phyloP scores from a whole-genome alignment of 2,329 filamentous ascomycete genomes.

The Cercospora nicotianae region DNA sequence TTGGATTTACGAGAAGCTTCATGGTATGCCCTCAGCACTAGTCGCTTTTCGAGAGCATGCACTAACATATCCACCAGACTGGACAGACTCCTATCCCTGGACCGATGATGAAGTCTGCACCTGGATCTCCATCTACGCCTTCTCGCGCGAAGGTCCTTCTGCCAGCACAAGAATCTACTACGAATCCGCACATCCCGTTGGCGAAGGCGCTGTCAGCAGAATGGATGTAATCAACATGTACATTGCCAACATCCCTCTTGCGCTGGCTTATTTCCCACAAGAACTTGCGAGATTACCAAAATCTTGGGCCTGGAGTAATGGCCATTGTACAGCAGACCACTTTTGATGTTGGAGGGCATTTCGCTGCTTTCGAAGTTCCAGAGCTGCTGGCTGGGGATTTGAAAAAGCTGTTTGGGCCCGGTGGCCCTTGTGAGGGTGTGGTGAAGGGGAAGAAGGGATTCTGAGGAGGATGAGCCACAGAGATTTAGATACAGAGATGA shows the following conservation, averaged over 20 bases:
- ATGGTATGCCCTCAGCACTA: neutral
- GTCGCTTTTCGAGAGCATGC: neutral
- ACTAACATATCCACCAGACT: slow-evolving; percentile 26
- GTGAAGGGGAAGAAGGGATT: slow-evolving; percentile 9
- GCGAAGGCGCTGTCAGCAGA: slow-evolving; percentile 13
- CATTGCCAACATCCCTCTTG: slow-evolving; percentile 10
- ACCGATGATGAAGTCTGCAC: slow-evolving; percentile 30
- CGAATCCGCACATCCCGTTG: slow-evolving; percentile 13
- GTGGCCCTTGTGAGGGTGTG: slow-evolving; percentile 16
- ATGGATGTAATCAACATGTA: slow-evolving; percentile 21
- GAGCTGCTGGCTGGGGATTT: slow-evolving; percentile 16
- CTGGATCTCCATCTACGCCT: slow-evolving; percentile 26
- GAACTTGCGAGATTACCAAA: slow-evolving; percentile 18
- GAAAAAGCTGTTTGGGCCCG: slow-evolving; percentile 10
- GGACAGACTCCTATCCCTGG: slow-evolving; percentile 34
- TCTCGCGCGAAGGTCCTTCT: slow-evolving; percentile 15
- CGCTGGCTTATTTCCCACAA: slow-evolving; percentile 15
- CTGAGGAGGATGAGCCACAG: neutral
- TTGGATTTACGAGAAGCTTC: slow-evolving; percentile 31
- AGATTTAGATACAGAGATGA: neutral
- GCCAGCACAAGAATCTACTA: slow-evolving; percentile 17
- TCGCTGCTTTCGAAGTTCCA: slow-evolving; percentile 19
- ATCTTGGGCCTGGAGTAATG: slow-evolving; percentile 18
- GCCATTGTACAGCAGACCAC: slow-evolving; percentile 19
- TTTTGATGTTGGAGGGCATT: slow-evolving; percentile 19